Evolutionary conservation across 1,284 basidiomycete species (phyloP).

Genomic region (Xerocomus nothofagi): DNA sequence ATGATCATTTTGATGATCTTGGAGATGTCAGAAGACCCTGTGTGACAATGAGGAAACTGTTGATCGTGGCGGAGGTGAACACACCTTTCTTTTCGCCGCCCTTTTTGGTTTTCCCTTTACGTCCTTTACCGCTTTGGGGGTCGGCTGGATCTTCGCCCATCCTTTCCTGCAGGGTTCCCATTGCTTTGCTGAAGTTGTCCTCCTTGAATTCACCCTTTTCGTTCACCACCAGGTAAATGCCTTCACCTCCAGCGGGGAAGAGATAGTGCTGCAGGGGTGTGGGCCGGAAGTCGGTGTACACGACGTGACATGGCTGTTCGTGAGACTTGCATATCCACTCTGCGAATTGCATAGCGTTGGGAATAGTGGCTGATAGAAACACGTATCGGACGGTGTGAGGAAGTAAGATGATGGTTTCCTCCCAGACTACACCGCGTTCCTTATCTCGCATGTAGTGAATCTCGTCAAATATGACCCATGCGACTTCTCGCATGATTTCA

Average conservation of each 20-base stretch:
- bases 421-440: conserved; percentile 86
- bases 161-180: conserved; percentile 86
- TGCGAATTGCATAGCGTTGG: conserved; percentile 99
- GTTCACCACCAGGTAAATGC: conserved; percentile 97
- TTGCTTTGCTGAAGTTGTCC: conserved; percentile 97
- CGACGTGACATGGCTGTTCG: conserved; percentile 98
- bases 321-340: conserved; percentile 99
- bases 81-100: conserved; percentile 89
- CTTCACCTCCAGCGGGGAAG: conserved; percentile 95
- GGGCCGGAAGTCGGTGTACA: conserved; percentile 98
- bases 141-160: conserved; percentile 94
- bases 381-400: conserved; percentile 97
- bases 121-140: conserved; percentile 77
- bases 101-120: conserved; percentile 88
- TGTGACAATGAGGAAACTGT: conserved; percentile 8
- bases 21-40: conserved; percentile 92
- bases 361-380: conserved; percentile 99
- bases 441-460: conserved; percentile 99
- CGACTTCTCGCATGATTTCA: conserved; percentile 99
- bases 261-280: conserved; percentile 98
- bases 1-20: conserved; percentile 99
- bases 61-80: neutral
- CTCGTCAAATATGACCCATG: conserved; percentile 99
- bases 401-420: conserved; percentile 94
- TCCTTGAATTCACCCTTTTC: conserved; percentile 97